These are phyloP conservation scores for Penicillium sp. DNA, from an alignment of 2,329 filamentous ascomycete genomes.

Conservation along the genomic window DNA sequence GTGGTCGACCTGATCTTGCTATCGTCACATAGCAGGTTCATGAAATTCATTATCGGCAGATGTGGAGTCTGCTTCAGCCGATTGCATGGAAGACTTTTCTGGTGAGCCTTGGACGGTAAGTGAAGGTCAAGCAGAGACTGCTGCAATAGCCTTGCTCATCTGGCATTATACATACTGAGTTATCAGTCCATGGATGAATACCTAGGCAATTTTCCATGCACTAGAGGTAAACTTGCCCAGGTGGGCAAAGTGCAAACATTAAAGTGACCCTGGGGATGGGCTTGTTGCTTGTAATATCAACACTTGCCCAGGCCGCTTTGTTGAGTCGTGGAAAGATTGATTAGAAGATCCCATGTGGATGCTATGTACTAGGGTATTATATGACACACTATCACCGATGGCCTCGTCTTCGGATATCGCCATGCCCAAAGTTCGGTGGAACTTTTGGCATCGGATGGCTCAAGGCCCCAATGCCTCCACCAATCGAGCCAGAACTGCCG, in stretches of 20 bases:
- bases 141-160: no score
- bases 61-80: background rate
- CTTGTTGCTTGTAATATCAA: no score
- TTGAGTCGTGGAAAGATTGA: background rate
- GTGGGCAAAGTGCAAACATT: no score
- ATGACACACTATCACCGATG: slow-evolving; percentile 28
- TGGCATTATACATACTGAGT: no score
- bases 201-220: no score
- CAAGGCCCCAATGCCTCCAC: slow-evolving; percentile 24
- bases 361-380: slow-evolving; percentile 12
- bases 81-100: slow-evolving; percentile 6
- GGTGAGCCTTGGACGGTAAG: slow-evolving; percentile 10
- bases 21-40: slow-evolving; percentile 16
- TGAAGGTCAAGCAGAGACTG: no score
- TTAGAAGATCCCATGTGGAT: slow-evolving; percentile 5
- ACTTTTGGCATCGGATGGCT: slow-evolving; percentile 34
- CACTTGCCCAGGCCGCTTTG: no score
- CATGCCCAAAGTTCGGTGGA: slow-evolving; percentile 32
- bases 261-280: no score
- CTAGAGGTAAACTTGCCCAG: no score
- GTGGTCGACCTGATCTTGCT: slow-evolving; percentile 10
- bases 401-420: slow-evolving; percentile 34
- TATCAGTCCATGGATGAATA: no score
- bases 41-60: slow-evolving; percentile 4
- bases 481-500: slow-evolving; percentile 25